phyloP scores from a whole-genome alignment of 768 basidiomycete species.

The Lactifluus pinguis region DNA sequence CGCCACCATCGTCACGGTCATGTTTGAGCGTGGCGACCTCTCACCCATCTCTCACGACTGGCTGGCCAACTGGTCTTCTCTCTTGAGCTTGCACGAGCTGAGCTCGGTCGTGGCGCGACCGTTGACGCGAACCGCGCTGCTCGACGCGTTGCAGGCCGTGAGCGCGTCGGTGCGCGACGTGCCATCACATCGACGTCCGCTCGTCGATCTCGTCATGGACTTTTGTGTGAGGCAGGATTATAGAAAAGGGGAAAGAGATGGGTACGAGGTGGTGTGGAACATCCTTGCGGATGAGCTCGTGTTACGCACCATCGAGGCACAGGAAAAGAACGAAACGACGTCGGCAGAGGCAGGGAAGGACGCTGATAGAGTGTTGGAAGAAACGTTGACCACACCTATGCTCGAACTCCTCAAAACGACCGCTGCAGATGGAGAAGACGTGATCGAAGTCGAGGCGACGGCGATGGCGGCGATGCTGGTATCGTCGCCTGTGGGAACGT shows the following conservation, averaged over 20 bases:
- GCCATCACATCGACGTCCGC: slow-evolving; percentile 46
- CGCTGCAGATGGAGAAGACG: slow-evolving; percentile 3
- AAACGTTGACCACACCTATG: slow-evolving; percentile 9
- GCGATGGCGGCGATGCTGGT: slow-evolving; percentile 2
- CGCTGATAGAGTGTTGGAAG: slow-evolving; percentile 1
- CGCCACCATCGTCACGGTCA: slow-evolving; percentile 47
- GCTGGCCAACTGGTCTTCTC: slow-evolving; percentile 55
- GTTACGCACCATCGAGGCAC: slow-evolving; percentile 25
- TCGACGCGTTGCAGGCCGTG: slow-evolving; percentile 47
- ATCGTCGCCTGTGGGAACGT: slow-evolving; percentile 11
- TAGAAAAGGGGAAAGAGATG: slow-evolving; percentile 11
- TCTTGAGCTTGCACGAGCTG: slow-evolving; percentile 39
- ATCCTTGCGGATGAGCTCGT: slow-evolving; percentile 22
- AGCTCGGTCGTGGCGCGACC: slow-evolving; percentile 30
- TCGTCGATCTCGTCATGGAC: slow-evolving; percentile 45
- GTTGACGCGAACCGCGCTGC: slow-evolving; percentile 44
- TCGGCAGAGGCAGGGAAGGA: slow-evolving; percentile 16
- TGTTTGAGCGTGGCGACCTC: slow-evolving; percentile 59
- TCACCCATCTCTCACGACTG: slow-evolving; percentile 66
- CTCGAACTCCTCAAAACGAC: slow-evolving; percentile 15
- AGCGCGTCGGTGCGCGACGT: slow-evolving; percentile 66
- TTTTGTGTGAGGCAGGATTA: slow-evolving; percentile 33
- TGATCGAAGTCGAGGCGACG: slow-evolving; percentile 14
- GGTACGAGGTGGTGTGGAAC: slow-evolving; percentile 20
- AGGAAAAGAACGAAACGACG: slow-evolving; percentile 35